phyloP scores from a whole-genome alignment of 2,329 filamentous ascomycete species.

The Verticillium dahliae region DNA sequence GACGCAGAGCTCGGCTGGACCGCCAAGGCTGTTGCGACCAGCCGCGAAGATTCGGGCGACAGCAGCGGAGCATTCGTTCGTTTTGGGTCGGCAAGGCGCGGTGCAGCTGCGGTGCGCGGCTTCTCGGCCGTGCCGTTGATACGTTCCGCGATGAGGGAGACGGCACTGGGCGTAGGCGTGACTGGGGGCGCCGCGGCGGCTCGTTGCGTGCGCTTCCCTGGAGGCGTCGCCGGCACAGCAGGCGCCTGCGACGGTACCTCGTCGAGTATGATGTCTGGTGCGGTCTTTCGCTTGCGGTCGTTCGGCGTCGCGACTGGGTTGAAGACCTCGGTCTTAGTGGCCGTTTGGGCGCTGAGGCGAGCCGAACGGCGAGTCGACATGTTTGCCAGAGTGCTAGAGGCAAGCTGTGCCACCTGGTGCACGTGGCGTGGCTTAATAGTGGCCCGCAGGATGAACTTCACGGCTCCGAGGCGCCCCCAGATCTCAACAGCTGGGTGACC shows the following conservation, averaged over 20 bases:
- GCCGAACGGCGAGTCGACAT: slow-evolving; percentile 25
- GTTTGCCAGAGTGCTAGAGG: background rate
- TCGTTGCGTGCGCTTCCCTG: slow-evolving; percentile 21
- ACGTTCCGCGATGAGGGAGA: slow-evolving; percentile 29
- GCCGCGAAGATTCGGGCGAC: slow-evolving; percentile 62
- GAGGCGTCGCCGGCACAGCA: slow-evolving; percentile 19
- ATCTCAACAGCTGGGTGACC: background rate
- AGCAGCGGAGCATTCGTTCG: slow-evolving; percentile 63
- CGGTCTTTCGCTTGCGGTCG: slow-evolving; percentile 27
- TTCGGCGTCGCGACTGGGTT: slow-evolving; percentile 14
- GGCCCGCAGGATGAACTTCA: background rate
- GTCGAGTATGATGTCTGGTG: slow-evolving; percentile 5
- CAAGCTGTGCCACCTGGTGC: background rate
- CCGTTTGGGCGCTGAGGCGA: slow-evolving; percentile 28
- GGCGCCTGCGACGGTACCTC: slow-evolving; percentile 14
- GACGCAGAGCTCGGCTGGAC: slow-evolving; percentile 33
- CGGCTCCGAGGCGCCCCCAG: background rate
- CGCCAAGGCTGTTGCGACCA: slow-evolving; percentile 43
- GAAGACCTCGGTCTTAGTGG: slow-evolving; percentile 11
- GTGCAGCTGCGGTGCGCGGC: slow-evolving; percentile 32
- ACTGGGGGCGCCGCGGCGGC: slow-evolving; percentile 22
- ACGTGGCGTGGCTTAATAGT: background rate
- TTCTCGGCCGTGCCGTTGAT: slow-evolving; percentile 23
- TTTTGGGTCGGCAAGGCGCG: slow-evolving; percentile 56
- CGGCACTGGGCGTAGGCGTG: slow-evolving; percentile 41